These are phyloP conservation scores for Escovopsis sp. DNA, from an alignment of 2,329 filamentous ascomycete genomes.

Conservation along the genomic window DNA sequence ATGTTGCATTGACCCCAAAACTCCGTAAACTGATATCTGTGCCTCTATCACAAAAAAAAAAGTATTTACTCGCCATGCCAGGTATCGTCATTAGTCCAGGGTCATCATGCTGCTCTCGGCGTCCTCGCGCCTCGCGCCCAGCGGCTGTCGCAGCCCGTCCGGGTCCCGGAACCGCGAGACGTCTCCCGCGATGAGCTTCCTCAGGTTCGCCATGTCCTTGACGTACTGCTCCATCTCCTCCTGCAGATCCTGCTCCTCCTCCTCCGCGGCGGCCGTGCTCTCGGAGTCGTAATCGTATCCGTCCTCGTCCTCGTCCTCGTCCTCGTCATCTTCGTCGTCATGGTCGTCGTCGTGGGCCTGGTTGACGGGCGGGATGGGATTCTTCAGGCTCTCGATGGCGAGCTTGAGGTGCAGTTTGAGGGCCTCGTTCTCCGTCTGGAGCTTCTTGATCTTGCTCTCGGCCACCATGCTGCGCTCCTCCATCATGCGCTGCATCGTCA, in stretches of 20 bases:
- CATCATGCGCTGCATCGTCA: constrained; percentile 87
- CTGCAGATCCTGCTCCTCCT: constrained; percentile 47
- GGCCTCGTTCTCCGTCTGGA: constrained; percentile 84
- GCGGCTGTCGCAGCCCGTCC: constrained; percentile 38
- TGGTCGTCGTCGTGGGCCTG: constrained; percentile 4
- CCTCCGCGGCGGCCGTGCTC: constrained; percentile 29
- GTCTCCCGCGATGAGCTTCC: constrained; percentile 57
- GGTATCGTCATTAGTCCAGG: too few species aligned
- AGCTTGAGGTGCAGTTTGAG: constrained; percentile 76
- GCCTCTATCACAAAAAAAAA: too few species aligned
- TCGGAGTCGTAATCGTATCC: constrained; percentile 42
- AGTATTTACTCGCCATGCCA: too few species aligned
- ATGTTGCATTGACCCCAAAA: too few species aligned
- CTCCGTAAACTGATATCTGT: too few species aligned
- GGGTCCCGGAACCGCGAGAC: constrained; percentile 51
- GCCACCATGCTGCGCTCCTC: constrained; percentile 82
- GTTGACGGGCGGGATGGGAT: constrained; percentile 59
- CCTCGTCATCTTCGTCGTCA: constrained; percentile 12
- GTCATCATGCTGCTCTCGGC: neutral
- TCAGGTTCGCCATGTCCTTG: constrained; percentile 61
- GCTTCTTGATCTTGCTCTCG: constrained; percentile 82
- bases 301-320: constrained; percentile 14
- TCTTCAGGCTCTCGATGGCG: constrained; percentile 73
- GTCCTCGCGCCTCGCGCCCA: constrained; percentile 21
- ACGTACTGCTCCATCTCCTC: constrained; percentile 75